Evolutionary conservation across 1,139 yeast species (phyloP).

Genomic region (Kodamaea sp.): DNA sequence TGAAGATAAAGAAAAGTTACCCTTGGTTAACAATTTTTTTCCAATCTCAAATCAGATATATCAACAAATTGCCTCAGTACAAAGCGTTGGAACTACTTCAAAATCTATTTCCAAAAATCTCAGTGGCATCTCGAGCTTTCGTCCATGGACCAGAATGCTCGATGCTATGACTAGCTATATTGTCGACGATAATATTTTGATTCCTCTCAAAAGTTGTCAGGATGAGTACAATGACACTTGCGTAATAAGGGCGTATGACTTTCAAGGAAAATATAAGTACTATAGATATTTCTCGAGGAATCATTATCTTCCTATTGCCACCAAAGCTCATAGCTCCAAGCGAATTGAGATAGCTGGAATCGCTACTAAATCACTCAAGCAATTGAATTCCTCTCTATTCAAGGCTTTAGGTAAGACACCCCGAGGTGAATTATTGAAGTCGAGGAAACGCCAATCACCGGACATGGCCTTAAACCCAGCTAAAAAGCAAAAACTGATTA

Average conservation of each 20-base stretch:
- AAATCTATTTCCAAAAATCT: slow-evolving; percentile 50
- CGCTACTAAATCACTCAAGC: slow-evolving; percentile 12
- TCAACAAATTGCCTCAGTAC: slow-evolving; percentile 39
- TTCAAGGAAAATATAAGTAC: slow-evolving; percentile 71
- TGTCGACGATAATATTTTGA: slow-evolving; percentile 25
- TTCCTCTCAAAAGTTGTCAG: slow-evolving; percentile 22
- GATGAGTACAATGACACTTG: slow-evolving; percentile 28
- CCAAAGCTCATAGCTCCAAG: slow-evolving; percentile 9
- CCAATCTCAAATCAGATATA: slow-evolving; percentile 67
- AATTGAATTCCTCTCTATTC: slow-evolving; percentile 24
- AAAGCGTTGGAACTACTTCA: slow-evolving; percentile 56
- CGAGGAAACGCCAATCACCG: slow-evolving; percentile 14
- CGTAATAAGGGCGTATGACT: slow-evolving; percentile 66
- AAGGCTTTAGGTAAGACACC: slow-evolving; percentile 30
- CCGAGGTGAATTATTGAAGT: slow-evolving; percentile 19
- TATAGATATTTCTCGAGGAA: slow-evolving; percentile 60
- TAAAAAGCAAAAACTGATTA: slow-evolving; percentile 4
- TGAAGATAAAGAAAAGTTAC: slow-evolving; percentile 14
- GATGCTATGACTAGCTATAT: slow-evolving; percentile 46
- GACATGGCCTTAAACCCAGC: neutral
- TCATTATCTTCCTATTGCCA: slow-evolving; percentile 8
- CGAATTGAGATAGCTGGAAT: slow-evolving; percentile 5
- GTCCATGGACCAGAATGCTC: slow-evolving; percentile 51
- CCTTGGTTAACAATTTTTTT: slow-evolving; percentile 51
- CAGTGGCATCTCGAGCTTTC: slow-evolving; percentile 54